Base-by-base conservation (phyloP, 371 early-diverging fungal genomes). In the Parasitella parasitica region DNA sequence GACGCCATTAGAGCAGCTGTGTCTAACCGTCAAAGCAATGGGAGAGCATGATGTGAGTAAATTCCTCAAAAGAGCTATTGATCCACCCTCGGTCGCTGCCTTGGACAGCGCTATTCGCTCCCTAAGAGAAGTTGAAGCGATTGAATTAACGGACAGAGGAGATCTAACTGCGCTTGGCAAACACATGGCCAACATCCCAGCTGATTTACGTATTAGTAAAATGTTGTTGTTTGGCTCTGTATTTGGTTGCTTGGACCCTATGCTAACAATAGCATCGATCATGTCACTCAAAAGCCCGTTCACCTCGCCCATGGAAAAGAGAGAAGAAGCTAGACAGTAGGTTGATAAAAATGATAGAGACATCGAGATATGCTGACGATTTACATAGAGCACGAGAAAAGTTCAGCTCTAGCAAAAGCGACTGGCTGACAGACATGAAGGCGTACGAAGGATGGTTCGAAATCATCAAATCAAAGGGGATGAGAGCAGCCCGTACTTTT, bases 161-260 rank as follows among this genome's bases (percentile, higher is more conserved):
- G 75, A 82, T 16, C 63, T 98, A 63, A 97, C 97, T 7, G 88
- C 95, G 0, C 81, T 97, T 2, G 99, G 99, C 13, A 85, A 81
- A 49, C 93, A 93, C 58, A 86, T 98, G 80, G 92, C 93, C 2
- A 81, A 86, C 28, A 83, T 96, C 65, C 97, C 97, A 2, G 89
- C 97, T n/a, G 94, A 95, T 70, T 78, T 96, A 15, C 81, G 88
- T 50, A 85, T 95, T 22, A 94, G 94, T 65, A 97, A 95, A 72
- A 85, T 97, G 76, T 73, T 97, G 20, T 67, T 97, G 36, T 86
- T 85, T 66, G 93, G 93, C 1, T 80, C 90, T 7, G 86, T 94
- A 2, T 91, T 93, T 66, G 75, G 85, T 20, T 95, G 95, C 56
- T 72, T 95, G 12, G 94, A 94, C 46, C 86, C 91, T 1, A 80